Base-by-base conservation (phyloP, 306 rosid genomes). In the Coriaria nepalensis region DNA sequence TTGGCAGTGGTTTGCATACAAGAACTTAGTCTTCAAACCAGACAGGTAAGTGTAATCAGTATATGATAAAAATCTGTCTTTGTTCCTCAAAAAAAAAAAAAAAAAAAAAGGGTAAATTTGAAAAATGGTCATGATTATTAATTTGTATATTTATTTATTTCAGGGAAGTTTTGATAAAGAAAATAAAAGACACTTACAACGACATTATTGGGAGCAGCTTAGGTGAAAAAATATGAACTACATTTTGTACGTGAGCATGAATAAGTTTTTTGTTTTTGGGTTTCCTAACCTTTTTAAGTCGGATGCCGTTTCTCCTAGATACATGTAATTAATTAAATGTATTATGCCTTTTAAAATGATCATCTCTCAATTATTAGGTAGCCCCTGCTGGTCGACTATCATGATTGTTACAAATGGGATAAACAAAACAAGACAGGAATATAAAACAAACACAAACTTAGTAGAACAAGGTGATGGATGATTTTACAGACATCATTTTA, bases 1-100 rank as follows among this genome's bases (percentile, higher is more conserved):
- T 58, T 41, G 68, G 73, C 90, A 86, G 96, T 82, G 86, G 90
- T 86, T 81, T 64, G 80, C 56, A 15, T 87, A 77, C 72, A 79
- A 82, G 77, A 73, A 79, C 67, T 56, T 87, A 58, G 38, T 82
- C 37, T 74, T 63, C 84, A 73, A 79, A 68, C 94, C 96, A 50
- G 87, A 87, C 29, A 55, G 96, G 96, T 86, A 45, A 71, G 68
- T 51, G 10, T 34, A 41, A 41, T 4, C 2, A 4, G 4, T 8
- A 8, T 40, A 40, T 40, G 4, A 12, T 40, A 8, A n/a, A n/a
- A n/a, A n/a, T n/a, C n/a, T n/a, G n/a, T n/a, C n/a, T n/a, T n/a
- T n/a, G n/a, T n/a, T n/a, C n/a, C n/a, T n/a, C n/a, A n/a, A n/a
- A 2, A 3, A 40, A 40, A 40, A 4, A 3, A 9, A 40, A 40